Percentiles rank a stretch among this genome's conserved stretches.
phyloP scores from a whole-genome alignment of 1,284 basidiomycete genomes.

The Sporisorium graminicola region DNA sequence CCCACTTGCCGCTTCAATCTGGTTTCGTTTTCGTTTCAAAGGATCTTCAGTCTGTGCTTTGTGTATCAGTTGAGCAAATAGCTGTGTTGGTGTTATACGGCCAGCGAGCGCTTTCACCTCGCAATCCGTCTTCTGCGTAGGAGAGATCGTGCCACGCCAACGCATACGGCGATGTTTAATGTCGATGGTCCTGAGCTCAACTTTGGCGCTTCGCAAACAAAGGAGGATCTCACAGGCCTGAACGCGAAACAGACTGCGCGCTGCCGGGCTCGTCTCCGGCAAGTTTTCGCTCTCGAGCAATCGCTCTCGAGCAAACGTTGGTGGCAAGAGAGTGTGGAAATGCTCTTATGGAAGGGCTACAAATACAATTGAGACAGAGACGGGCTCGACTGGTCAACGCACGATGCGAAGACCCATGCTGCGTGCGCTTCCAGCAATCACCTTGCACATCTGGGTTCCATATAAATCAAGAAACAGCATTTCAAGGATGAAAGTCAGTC shows the following conservation, averaged over 20 bases:
- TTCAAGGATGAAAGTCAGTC: neutral
- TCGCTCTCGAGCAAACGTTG: neutral
- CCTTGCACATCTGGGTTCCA: conserved; percentile 56
- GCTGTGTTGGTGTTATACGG: neutral
- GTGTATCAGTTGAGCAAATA: neutral
- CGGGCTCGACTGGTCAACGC: conserved; percentile 5
- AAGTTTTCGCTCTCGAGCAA: no score
- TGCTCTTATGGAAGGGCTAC: conserved; percentile 15
- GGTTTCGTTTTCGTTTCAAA: neutral
- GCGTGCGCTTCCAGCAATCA: conserved; percentile 55
- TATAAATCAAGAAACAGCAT: no score
- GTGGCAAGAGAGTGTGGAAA: neutral
- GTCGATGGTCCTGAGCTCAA: no score
- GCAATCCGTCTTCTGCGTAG: no score
- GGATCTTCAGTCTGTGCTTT: neutral
- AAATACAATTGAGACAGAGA: conserved; percentile 24
- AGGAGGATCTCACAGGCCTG: no score
- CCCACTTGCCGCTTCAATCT: conserved; percentile 10
- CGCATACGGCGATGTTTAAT: no score
- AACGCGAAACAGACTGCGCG: no score
- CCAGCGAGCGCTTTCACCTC: neutral
- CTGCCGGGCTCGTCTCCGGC: no score
- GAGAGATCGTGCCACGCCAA: no score
- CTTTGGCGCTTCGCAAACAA: no score
- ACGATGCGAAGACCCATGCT: conserved; percentile 62